A percentile compares a stretch with the other conserved stretches of the same genome.
These are phyloP conservation scores for Pyrenophora seminiperda DNA, from an alignment of 2,329 filamentous ascomycete genomes.

Conservation along the genomic window DNA sequence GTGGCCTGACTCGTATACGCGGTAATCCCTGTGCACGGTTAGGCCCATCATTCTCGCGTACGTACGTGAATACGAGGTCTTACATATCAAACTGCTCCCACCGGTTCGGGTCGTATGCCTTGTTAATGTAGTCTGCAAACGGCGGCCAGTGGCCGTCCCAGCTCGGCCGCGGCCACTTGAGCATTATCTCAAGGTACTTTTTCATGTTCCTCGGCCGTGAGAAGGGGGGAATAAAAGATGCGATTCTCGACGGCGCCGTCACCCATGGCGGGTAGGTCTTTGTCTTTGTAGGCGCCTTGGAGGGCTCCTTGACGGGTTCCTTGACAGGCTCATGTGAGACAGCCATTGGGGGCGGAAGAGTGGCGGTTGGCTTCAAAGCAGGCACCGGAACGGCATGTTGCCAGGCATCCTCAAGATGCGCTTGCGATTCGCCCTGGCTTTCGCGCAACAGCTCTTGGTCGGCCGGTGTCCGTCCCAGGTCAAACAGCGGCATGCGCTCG, in stretches of 20 bases:
- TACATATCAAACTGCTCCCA: slow-evolving; percentile 54
- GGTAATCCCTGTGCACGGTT: slow-evolving; percentile 41
- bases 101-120: slow-evolving; percentile 55
- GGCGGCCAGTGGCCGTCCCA: slow-evolving; percentile 52
- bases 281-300: background rate
- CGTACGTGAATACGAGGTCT: background rate
- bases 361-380: slow-evolving; percentile 4
- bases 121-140: slow-evolving; percentile 50
- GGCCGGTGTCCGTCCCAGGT: slow-evolving; percentile 11
- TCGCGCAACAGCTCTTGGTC: slow-evolving; percentile 20
- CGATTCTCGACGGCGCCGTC: slow-evolving; percentile 25
- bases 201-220: slow-evolving; percentile 33
- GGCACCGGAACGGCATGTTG: slow-evolving; percentile 25
- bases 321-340: slow-evolving; percentile 1
- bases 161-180: slow-evolving; percentile 49
- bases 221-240: slow-evolving; percentile 20
- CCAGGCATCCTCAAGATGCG: slow-evolving; percentile 30
- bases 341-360: slow-evolving; percentile 7
- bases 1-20: slow-evolving; percentile 47
- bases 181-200: slow-evolving; percentile 50
- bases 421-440: slow-evolving; percentile 15
- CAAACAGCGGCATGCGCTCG: slow-evolving; percentile 33
- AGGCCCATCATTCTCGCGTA: background rate
- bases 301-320: background rate
- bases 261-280: slow-evolving; percentile 34